Percentiles rank a stretch among this genome's conserved stretches.
Evolutionary conservation across 2,329 filamentous ascomycete genomes (phyloP).

Genomic region (Aspergillus sp.): DNA sequence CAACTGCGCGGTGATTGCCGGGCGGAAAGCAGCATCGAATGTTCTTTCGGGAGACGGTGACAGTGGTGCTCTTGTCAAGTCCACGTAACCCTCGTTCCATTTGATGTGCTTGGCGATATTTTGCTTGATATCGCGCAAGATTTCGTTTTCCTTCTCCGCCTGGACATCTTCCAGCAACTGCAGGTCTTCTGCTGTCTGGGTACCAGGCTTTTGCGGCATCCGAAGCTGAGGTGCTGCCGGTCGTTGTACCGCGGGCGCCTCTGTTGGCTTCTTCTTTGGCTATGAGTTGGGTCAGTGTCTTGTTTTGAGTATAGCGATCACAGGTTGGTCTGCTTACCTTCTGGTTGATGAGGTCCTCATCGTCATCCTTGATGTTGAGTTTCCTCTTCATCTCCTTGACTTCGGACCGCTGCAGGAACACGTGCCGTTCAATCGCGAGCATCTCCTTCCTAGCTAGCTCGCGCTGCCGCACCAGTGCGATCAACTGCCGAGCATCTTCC

Average conservation of each 20-base stretch:
- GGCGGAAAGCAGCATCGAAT: constrained; percentile 61
- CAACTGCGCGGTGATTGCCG: constrained; percentile 63
- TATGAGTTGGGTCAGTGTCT: constrained; percentile 44
- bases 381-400: constrained; percentile 86
- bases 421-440: constrained; percentile 65
- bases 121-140: constrained; percentile 76
- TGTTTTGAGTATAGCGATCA: constrained; percentile 23
- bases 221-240: constrained; percentile 62
- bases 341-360: constrained; percentile 91
- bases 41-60: constrained; percentile 67
- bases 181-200: constrained; percentile 75
- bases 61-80: constrained; percentile 80
- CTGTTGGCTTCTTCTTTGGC: constrained; percentile 65
- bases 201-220: constrained; percentile 64
- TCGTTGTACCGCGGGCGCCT: constrained; percentile 57
- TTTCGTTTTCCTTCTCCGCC: constrained; percentile 74
- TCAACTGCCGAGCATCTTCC: constrained; percentile 78
- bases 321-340: constrained; percentile 57
- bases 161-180: constrained; percentile 70
- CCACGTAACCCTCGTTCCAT: constrained; percentile 87
- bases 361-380: constrained; percentile 83
- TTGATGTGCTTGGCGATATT: constrained; percentile 83
- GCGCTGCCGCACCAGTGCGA: constrained; percentile 71
- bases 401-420: constrained; percentile 77
- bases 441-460: constrained; percentile 76